Base-by-base conservation (phyloP, 345 rosid species). In the Ricinus communis region DNA sequence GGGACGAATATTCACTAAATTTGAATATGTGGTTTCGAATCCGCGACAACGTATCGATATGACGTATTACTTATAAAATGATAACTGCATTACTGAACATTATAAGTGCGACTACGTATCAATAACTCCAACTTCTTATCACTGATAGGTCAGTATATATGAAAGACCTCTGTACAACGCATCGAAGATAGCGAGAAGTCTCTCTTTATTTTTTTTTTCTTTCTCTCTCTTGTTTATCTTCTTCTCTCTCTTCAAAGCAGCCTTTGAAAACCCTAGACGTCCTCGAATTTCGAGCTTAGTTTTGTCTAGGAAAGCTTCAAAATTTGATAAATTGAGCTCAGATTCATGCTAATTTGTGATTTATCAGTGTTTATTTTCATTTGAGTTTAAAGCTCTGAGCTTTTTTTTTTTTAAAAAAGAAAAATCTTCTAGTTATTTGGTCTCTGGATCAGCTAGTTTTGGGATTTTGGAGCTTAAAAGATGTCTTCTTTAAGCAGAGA, bases 401-500 rank as follows among this genome's bases (percentile, higher is more conserved):
- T 12, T 62, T 62, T 40, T 38, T 27, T 28, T 36, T 38, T n/a
- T n/a, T n/a, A n/a, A n/a, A n/a, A n/a, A n/a, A n/a, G n/a, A n/a
- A n/a, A n/a, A 38, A 38, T 63, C 22, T 47, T 68, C 33, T 56
- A 10, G 65, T 47, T 18, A 1, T 66, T 59, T 59, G 41, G 67
- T 16, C 65, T 73, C 30, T n/a, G 61, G 74, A 58, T 46, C 73
- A 33, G 62, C 16, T 9, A 1, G 65, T 15, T 53, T 58, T 54
- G 51, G 41, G 19, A 16, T 12, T n/a, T 55, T 45, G 67, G 25
- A 49, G 53, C 12, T 18, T 46, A 31, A 41, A 28, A 63, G 62
- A 91, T 91, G 98, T 82, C 96, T 58, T 86, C 96, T 58, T 78
- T 91, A 77, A 91, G 93, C 82, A 84, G 96, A 69, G 98, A 93